phyloP scores from a whole-genome alignment of 345 rosid genomes.

The Euclidium syriacum region DNA sequence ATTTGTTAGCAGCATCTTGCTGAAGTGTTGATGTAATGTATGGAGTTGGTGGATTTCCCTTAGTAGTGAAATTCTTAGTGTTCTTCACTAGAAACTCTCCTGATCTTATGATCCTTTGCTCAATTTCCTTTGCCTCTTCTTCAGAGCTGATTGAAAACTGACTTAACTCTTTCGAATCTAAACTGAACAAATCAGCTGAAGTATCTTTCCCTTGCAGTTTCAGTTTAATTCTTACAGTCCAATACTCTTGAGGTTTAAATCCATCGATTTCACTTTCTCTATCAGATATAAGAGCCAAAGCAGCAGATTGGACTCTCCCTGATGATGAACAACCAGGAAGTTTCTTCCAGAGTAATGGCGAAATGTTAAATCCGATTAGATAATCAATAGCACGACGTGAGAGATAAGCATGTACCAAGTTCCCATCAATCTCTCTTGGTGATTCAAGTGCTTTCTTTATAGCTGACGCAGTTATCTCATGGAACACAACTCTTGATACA shows the following conservation, averaged over 20 bases:
- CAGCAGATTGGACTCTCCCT: constrained; percentile 98
- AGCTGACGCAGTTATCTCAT: constrained; percentile 92
- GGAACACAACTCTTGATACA: constrained; percentile 88
- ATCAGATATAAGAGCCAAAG: constrained; percentile 83
- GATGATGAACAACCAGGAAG: constrained; percentile 97
- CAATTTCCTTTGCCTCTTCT: constrained; percentile 48
- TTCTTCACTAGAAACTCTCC: constrained; percentile 50
- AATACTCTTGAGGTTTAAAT: constrained; percentile 79
- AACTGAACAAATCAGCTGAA: constrained; percentile 60
- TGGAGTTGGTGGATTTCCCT: constrained; percentile 85
- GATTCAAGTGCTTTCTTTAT: constrained; percentile 69
- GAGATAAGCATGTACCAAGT: constrained; percentile 90
- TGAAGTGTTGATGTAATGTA: constrained; percentile 97
- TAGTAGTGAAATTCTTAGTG: constrained; percentile 45
- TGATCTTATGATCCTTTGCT: constrained; percentile 48
- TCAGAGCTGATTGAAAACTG: constrained; percentile 71
- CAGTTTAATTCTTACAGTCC: constrained; percentile 61
- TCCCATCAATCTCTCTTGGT: constrained; percentile 78
- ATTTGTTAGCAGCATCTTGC: constrained; percentile 96
- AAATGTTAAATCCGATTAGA: constrained; percentile 89
- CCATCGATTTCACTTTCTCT: constrained; percentile 90
- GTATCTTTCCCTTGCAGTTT: constrained; percentile 38
- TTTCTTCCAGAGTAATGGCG: constrained; percentile 94
- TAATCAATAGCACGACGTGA: constrained; percentile 98
- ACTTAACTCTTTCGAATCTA: constrained; percentile 57